These are phyloP conservation scores for Sclerotinia nivalis DNA, from an alignment of 2,329 filamentous ascomycete species.

Conservation along the genomic window DNA sequence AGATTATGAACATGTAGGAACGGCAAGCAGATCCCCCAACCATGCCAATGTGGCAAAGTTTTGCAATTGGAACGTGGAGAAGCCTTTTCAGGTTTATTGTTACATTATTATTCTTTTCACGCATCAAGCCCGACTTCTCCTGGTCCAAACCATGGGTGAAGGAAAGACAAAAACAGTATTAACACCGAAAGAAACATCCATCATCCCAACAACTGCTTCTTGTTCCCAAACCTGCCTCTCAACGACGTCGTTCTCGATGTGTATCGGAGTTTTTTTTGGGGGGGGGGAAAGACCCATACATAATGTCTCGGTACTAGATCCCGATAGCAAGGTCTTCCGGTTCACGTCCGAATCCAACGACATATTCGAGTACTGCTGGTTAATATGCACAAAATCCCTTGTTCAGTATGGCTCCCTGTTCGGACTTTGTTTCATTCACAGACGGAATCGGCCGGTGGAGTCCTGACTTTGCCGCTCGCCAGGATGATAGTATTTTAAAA, in stretches of 20 bases:
- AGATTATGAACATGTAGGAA: background rate
- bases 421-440: background rate
- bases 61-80: background rate
- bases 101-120: background rate
- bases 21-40: background rate
- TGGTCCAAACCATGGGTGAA: background rate
- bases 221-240: conserved; percentile 11
- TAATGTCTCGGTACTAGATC: conserved; percentile 4
- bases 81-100: background rate
- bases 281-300: background rate
- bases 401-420: background rate
- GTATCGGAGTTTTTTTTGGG: background rate
- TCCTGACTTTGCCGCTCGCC: background rate
- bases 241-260: conserved; percentile 10
- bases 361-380: background rate
- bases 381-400: background rate
- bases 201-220: background rate
- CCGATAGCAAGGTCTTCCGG: conserved; percentile 10
- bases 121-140: background rate
- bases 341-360: background rate
- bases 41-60: background rate
- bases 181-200: background rate
- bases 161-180: conserved; percentile 5
- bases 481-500: no score
- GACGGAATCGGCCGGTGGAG: background rate